Base-by-base conservation (phyloP, 2,329 filamentous ascomycete species). In the Elsinoe fawcettii region DNA sequence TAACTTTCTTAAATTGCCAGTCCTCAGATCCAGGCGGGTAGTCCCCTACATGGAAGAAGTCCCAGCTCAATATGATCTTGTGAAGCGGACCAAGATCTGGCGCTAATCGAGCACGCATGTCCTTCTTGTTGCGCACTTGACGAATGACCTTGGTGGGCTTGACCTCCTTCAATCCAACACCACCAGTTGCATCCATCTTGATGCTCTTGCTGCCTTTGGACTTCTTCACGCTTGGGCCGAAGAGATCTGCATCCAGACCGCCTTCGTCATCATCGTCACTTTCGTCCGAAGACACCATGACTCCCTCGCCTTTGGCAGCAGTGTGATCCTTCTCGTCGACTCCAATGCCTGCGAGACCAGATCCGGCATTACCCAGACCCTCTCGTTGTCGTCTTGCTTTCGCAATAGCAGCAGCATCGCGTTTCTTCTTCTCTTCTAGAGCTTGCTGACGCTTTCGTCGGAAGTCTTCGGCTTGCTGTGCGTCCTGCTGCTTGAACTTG, bases 61-160 rank as follows among this genome's bases (percentile, higher is more conserved):
- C 88, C 93, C 93, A 99, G 57, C 87, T 82, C 2, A 99, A 81
- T 53, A 99, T 90, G 16, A 86, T 86, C 65, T 87, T 85, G 69
- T 97, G 93, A 27, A 99, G 74, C 14, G 83, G 79, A 36, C 90
- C 86, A 73, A 99, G 86, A 63, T 95, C 89, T 6, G 95, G 93
- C 30, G 91, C 87, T 59, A 99, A 78, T 61, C 93, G 86, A 62
- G 93, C 92, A 64, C 92, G 86, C 83, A 96, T 92, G 72, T 99
- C 93, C 71, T 95, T 95, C 46, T 86, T 83, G 14, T 90, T 92
- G 51, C 92, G 83, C 61, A 86, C 78, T 54, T 90, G 82, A 69
- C 89, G 88, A 63, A 83, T 76, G 74, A 96, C 96, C 73, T 90
- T 92, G 58, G 95, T 84, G 0, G 92, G 92, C 51, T 80, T 77